These are phyloP conservation scores for Penicillium sp. DNA, from an alignment of 2,329 filamentous ascomycete species.

Conservation along the genomic window DNA sequence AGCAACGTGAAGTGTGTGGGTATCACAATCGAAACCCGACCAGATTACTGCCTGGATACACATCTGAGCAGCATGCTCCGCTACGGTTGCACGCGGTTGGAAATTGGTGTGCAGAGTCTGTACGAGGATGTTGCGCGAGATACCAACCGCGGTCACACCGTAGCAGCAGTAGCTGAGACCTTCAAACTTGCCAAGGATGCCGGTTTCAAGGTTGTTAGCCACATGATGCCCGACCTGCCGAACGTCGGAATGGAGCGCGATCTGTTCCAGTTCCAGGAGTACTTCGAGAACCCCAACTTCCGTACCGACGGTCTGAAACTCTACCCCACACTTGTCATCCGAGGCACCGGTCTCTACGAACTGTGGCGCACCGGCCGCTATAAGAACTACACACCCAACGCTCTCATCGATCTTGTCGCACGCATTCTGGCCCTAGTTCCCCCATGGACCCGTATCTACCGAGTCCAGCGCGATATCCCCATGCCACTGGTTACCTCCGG, in stretches of 20 bases:
- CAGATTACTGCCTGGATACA: conserved; percentile 95
- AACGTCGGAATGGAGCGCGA: conserved; percentile 99
- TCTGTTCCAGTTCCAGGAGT: conserved; percentile 93
- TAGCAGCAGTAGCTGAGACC: conserved; percentile 90
- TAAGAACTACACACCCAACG: conserved; percentile 98
- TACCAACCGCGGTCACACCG: conserved; percentile 94
- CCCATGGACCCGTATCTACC: conserved; percentile 97
- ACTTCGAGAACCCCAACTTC: conserved; percentile 95
- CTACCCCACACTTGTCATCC: conserved; percentile 94
- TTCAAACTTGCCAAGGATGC: conserved; percentile 97
- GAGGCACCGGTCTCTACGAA: conserved; percentile 94
- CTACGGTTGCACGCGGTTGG: conserved; percentile 93
- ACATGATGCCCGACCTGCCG: conserved; percentile 99
- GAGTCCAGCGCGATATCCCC: conserved; percentile 97
- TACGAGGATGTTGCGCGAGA: conserved; percentile 99
- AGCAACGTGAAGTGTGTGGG: conserved; percentile 97
- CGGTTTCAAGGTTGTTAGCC: conserved; percentile 96
- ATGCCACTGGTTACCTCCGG: conserved; percentile 99
- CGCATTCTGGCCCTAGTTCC: conserved; percentile 93
- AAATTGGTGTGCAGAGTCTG: conserved; percentile 92
- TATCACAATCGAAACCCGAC: conserved; percentile 95
- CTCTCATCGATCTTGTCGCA: conserved; percentile 89
- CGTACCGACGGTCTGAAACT: conserved; percentile 97
- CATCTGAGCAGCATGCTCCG: conserved; percentile 93
- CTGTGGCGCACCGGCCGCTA: conserved; percentile 95